A percentile compares a stretch with the other conserved stretches of the same genome.
Evolutionary conservation across 192 early-diverging fungal genomes (phyloP).

Genomic region (Mortierella antarctica): DNA sequence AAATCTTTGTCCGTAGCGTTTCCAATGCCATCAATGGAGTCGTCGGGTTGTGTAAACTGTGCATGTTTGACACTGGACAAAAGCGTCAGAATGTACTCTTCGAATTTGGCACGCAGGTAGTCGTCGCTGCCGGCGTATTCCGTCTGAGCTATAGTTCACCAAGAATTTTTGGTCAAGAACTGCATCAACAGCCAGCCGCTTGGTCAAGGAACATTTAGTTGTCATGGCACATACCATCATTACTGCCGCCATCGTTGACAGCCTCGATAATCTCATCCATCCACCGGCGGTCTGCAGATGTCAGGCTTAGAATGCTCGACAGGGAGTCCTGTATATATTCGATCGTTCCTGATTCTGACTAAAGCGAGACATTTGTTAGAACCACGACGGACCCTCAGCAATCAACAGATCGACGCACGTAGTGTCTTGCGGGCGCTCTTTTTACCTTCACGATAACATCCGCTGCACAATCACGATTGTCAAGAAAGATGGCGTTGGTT

Average conservation of each 20-base stretch:
- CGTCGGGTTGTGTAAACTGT: conserved; percentile 49
- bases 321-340: conserved; percentile 75
- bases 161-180: not conserved
- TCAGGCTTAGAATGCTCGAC: conserved; percentile 62
- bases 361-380: not conserved
- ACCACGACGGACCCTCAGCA: not conserved
- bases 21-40: conserved; percentile 35
- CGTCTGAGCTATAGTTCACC: conserved; percentile 57
- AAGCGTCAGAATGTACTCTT: conserved; percentile 75
- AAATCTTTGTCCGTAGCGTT: conserved; percentile 61
- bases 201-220: not conserved
- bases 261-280: conserved; percentile 81
- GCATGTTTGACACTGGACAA: conserved; percentile 74
- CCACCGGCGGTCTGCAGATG: conserved; percentile 79
- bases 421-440: not conserved
- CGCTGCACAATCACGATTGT: conserved; percentile 74
- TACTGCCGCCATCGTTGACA: conserved; percentile 66
- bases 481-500: conserved; percentile 82
- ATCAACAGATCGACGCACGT: not conserved
- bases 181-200: too few species aligned
- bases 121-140: conserved; percentile 82
- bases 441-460: conserved; percentile 84
- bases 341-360: conserved; percentile 79
- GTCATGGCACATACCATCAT: conserved; percentile 55
- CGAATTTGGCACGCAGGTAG: conserved; percentile 79